phyloP scores from a whole-genome alignment of 768 basidiomycete genomes.

The Exidia glandulosa region DNA sequence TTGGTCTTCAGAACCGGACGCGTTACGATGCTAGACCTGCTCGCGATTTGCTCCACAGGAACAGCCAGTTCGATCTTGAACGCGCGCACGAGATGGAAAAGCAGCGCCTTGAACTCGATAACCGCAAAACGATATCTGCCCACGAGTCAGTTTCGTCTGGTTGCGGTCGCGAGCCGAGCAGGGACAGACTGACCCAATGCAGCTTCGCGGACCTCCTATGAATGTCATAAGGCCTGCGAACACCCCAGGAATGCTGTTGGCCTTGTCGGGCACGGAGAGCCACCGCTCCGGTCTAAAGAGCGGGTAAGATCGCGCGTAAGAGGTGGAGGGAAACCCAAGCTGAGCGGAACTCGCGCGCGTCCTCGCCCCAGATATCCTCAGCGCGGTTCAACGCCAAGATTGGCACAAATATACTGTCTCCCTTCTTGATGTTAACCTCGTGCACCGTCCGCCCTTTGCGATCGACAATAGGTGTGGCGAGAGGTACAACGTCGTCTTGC shows the following conservation, averaged over 20 bases:
- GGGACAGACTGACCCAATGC: too few relatives aligned
- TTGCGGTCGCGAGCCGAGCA: too few relatives aligned
- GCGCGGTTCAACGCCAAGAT: constrained; percentile 43
- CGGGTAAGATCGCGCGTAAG: background rate
- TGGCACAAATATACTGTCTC: constrained; percentile 32
- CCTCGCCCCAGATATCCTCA: constrained; percentile 49
- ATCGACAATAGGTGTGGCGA: constrained; percentile 35
- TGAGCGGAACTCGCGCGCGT: constrained; percentile 51
- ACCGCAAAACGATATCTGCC: constrained; percentile 53
- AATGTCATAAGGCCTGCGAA: constrained; percentile 53
- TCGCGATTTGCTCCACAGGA: background rate
- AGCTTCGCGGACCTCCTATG: constrained; percentile 51
- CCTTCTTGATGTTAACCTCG: constrained; percentile 23
- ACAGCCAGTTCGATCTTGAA: constrained; percentile 5
- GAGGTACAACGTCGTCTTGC: constrained; percentile 43
- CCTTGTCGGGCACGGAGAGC: constrained; percentile 35
- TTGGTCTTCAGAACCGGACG: background rate
- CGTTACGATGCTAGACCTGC: background rate
- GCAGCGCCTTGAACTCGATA: constrained; percentile 33
- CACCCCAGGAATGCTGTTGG: constrained; percentile 40
- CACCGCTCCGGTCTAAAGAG: constrained; percentile 53
- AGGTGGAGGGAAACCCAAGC: constrained; percentile 7
- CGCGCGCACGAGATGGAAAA: constrained; percentile 13
- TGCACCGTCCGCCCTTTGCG: constrained; percentile 29
- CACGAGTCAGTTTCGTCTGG: too few relatives aligned